A percentile compares a stretch with the other conserved stretches of the same genome.
phyloP scores from a whole-genome alignment of 345 rosid genomes.

The Jatropha curcas region DNA sequence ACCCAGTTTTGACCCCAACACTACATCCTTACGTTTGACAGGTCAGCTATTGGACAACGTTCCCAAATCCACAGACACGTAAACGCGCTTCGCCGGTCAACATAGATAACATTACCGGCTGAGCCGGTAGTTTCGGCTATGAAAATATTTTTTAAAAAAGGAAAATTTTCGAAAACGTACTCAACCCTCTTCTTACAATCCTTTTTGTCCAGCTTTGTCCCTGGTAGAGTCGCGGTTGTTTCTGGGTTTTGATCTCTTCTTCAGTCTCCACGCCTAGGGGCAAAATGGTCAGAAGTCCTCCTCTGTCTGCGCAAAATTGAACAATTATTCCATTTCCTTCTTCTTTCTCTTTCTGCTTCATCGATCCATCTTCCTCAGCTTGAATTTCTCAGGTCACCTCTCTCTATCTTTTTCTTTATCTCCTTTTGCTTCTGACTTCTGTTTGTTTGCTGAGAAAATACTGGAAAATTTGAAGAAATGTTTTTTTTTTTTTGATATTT shows the following conservation, averaged over 20 bases:
- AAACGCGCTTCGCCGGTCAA: conserved; percentile 27
- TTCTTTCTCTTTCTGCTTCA: conserved; percentile 4
- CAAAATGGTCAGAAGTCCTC: background rate
- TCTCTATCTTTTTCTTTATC: background rate
- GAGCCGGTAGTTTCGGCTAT: conserved; percentile 28
- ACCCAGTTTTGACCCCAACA: too few species aligned
- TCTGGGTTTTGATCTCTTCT: background rate
- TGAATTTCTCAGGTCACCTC: background rate
- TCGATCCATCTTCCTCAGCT: background rate
- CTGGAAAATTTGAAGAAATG: background rate
- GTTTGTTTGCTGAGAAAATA: conserved; percentile 9
- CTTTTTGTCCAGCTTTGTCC: background rate
- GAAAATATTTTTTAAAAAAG: too few species aligned
- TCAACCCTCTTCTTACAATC: background rate
- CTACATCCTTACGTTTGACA: too few species aligned
- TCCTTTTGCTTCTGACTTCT: background rate
- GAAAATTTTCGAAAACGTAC: too few species aligned
- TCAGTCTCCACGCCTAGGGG: background rate
- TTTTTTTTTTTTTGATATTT: background rate
- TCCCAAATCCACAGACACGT: too few species aligned
- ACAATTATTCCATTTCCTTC: background rate
- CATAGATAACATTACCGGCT: conserved; percentile 24
- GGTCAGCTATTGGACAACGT: too few species aligned
- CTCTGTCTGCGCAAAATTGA: background rate
- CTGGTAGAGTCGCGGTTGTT: background rate